phyloP scores from a whole-genome alignment of 257 asterid genomes.

The Nicotiana sylvestris region DNA sequence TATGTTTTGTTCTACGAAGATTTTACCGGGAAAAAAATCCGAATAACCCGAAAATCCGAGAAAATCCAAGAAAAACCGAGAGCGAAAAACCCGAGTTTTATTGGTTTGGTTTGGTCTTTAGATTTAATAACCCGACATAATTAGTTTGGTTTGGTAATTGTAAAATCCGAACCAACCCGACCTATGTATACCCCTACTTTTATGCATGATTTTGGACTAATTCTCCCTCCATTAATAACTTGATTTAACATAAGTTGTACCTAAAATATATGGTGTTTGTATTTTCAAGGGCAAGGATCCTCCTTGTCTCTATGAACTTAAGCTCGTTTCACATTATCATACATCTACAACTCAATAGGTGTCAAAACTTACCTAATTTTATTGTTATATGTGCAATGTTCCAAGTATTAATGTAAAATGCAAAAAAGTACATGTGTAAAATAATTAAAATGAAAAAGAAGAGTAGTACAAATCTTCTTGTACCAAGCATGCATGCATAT shows the following conservation, averaged over 20 bases:
- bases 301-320: constrained; percentile 19
- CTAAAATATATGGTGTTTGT: constrained; percentile 5
- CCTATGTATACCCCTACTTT: too few relatives aligned
- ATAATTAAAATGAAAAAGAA: background rate
- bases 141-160: too few relatives aligned
- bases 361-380: background rate
- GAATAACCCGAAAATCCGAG: too few relatives aligned
- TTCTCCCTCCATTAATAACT: background rate
- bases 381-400: background rate
- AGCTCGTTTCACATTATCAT: background rate
- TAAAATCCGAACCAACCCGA: too few relatives aligned
- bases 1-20: too few relatives aligned
- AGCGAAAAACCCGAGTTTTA: too few relatives aligned
- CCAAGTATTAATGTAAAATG: background rate
- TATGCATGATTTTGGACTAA: background rate
- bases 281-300: constrained; percentile 13
- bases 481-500: background rate
- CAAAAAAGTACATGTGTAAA: background rate
- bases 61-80: too few relatives aligned
- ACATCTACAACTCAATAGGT: background rate
- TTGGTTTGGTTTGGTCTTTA: too few relatives aligned
- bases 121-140: too few relatives aligned
- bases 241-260: background rate
- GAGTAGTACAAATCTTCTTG: background rate
- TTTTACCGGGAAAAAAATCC: too few relatives aligned